A percentile compares a stretch with the other conserved stretches of the same genome.
These are phyloP conservation scores for Aspergillus sp. DNA, from an alignment of 2,329 filamentous ascomycete genomes.

Conservation along the genomic window DNA sequence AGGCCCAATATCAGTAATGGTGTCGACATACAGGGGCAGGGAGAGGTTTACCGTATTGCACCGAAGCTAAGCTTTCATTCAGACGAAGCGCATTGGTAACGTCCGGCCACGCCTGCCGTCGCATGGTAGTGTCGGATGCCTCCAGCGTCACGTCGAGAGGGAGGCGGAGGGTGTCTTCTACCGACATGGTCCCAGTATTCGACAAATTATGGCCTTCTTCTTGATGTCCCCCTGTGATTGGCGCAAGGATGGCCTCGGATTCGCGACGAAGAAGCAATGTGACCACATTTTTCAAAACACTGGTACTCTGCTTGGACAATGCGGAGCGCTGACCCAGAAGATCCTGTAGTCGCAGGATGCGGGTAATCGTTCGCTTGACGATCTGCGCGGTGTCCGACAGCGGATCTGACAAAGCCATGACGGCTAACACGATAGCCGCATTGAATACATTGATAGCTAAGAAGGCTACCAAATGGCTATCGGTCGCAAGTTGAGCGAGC, in stretches of 20 bases:
- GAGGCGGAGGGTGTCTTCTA: slow-evolving; percentile 25
- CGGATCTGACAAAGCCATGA: slow-evolving; percentile 44
- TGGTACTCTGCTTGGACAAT: slow-evolving; percentile 36
- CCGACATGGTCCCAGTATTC: slow-evolving; percentile 14
- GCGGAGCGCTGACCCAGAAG: slow-evolving; percentile 34
- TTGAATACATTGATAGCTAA: slow-evolving; percentile 49
- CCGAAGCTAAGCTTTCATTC: slow-evolving; percentile 25
- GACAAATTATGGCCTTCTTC: neutral
- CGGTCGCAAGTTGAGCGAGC: slow-evolving; percentile 39
- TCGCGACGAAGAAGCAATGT: slow-evolving; percentile 26
- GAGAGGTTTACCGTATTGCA: slow-evolving; percentile 20
- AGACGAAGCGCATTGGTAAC: slow-evolving; percentile 16
- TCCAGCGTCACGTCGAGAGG: slow-evolving; percentile 19
- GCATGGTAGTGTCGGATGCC: neutral
- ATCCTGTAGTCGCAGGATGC: slow-evolving; percentile 44
- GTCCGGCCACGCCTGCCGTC: slow-evolving; percentile 12
- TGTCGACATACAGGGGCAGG: neutral
- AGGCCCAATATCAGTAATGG: neutral
- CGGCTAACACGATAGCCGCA: slow-evolving; percentile 44
- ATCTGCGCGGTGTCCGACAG: slow-evolving; percentile 45
- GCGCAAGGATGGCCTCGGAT: slow-evolving; percentile 24
- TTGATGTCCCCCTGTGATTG: slow-evolving; percentile 9
- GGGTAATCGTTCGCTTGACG: slow-evolving; percentile 44
- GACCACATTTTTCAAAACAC: slow-evolving; percentile 24
- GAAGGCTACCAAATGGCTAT: slow-evolving; percentile 47